A percentile compares a stretch with the other conserved stretches of the same genome.
These are phyloP conservation scores for Fusarium abutilonis DNA, from an alignment of 2,329 filamentous ascomycete genomes.

Conservation along the genomic window DNA sequence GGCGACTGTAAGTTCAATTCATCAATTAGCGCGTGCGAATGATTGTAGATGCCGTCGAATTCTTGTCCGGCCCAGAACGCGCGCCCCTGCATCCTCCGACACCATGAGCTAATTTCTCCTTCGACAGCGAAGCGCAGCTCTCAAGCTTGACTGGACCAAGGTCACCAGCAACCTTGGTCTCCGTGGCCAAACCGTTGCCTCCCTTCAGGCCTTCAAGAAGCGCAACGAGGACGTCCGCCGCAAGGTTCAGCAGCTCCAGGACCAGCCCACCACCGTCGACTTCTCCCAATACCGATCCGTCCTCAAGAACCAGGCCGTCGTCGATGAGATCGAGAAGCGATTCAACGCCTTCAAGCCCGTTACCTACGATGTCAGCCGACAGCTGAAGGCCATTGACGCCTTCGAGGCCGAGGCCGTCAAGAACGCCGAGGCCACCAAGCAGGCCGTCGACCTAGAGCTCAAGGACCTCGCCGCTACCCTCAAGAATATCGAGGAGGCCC, in stretches of 20 bases:
- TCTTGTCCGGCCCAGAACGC: conserved; percentile 15
- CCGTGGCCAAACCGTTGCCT: conserved; percentile 89
- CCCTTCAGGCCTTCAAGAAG: conserved; percentile 98
- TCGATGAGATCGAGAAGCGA: conserved; percentile 97
- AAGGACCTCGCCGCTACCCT: conserved; percentile 93
- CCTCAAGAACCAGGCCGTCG: conserved; percentile 94
- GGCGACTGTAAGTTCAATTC: conserved; percentile 70
- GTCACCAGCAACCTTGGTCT: conserved; percentile 94
- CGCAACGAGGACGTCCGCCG: conserved; percentile 98
- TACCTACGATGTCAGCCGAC: conserved; percentile 90
- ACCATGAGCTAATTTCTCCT: conserved; percentile 64
- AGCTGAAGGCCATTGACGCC: conserved; percentile 97
- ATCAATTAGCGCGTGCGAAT: conserved; percentile 44
- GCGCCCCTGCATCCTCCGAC: conserved; percentile 35
- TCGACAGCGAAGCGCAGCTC: conserved; percentile 90
- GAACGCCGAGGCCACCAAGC: conserved; percentile 97
- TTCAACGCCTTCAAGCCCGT: conserved; percentile 91
- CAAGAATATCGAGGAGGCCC: conserved; percentile 95
- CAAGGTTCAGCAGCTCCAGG: conserved; percentile 84
- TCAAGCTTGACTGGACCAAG: conserved; percentile 99
- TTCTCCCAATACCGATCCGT: conserved; percentile 90
- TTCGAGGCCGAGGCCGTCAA: conserved; percentile 97
- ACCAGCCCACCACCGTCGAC: conserved; percentile 88
- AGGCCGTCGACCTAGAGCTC: conserved; percentile 93
- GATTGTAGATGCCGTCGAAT: conserved; percentile 33